Evolutionary conservation across 257 asterid species (phyloP).

Genomic region (Perilla frutescens): DNA sequence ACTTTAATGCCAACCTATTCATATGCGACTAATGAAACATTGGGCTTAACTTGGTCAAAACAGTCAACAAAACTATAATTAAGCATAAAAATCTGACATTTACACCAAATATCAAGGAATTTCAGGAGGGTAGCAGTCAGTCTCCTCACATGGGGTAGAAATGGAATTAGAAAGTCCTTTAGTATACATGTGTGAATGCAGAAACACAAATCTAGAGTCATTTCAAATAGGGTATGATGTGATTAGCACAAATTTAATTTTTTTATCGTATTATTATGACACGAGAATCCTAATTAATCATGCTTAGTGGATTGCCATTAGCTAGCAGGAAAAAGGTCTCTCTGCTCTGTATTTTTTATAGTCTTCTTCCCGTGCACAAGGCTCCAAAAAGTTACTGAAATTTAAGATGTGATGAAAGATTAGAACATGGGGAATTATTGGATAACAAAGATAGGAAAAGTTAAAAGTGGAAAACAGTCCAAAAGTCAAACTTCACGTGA

Average conservation of each 20-base stretch:
- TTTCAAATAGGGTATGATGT: conserved; percentile 41
- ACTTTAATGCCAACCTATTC: neutral
- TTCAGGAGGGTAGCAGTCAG: conserved; percentile 34
- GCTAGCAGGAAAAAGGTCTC: conserved; percentile 39
- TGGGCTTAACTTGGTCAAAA: conserved; percentile 35
- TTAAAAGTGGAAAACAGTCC: conserved; percentile 41
- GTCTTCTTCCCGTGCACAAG: conserved; percentile 56
- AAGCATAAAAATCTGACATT: conserved; percentile 37
- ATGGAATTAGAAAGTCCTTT: conserved; percentile 46
- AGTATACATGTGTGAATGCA: conserved; percentile 39
- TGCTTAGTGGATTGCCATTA: conserved; percentile 50
- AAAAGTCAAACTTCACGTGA: conserved; percentile 71
- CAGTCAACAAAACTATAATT: conserved; percentile 39
- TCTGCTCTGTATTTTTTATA: conserved; percentile 41
- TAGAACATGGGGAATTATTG: conserved; percentile 49
- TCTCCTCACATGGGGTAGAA: conserved; percentile 52
- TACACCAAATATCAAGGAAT: conserved; percentile 45
- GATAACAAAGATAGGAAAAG: conserved; percentile 39
- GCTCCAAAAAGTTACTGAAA: conserved; percentile 53
- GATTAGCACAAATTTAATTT: conserved; percentile 46
- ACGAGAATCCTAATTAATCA: conserved; percentile 51
- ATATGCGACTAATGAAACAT: conserved; percentile 12
- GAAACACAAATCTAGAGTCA: conserved; percentile 42
- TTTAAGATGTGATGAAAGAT: conserved; percentile 45
- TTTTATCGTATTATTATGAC: conserved; percentile 33